phyloP scores from a whole-genome alignment of 768 basidiomycete genomes.

The Coprinopsis cinerea region DNA sequence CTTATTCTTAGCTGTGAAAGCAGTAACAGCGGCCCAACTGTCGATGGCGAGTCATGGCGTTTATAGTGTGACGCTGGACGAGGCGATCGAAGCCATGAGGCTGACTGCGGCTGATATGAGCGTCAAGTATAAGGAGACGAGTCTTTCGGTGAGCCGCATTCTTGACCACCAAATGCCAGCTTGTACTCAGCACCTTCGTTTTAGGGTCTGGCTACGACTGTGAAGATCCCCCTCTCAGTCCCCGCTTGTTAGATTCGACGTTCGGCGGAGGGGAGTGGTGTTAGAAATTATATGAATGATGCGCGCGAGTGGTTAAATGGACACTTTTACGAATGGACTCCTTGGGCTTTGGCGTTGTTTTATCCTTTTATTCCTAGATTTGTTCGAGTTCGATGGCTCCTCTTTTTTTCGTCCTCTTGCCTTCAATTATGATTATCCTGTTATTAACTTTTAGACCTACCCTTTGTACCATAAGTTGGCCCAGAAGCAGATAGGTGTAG shows the following conservation, averaged over 20 bases:
- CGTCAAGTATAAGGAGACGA: slow-evolving; percentile 93
- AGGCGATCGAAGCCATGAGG: slow-evolving; percentile 94
- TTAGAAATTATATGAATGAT: too few species aligned
- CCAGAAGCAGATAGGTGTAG: too few species aligned
- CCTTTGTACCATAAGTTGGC: too few species aligned
- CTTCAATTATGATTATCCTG: too few species aligned
- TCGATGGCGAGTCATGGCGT: slow-evolving; percentile 89
- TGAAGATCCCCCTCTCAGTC: slow-evolving; percentile 79
- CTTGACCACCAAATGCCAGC: slow-evolving; percentile 11
- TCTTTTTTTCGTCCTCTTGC: too few species aligned
- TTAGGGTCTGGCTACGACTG: slow-evolving; percentile 51
- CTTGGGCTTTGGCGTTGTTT: too few species aligned
- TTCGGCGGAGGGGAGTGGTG: too few species aligned
- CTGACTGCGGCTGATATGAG: slow-evolving; percentile 94
- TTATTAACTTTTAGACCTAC: too few species aligned
- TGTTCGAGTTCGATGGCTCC: too few species aligned
- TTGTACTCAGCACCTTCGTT: slow-evolving; percentile 1
- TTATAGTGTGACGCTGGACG: slow-evolving; percentile 84
- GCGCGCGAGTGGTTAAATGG: too few species aligned
- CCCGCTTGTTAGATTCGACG: slow-evolving; percentile 86
- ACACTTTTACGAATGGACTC: too few species aligned
- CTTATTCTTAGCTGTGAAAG: slow-evolving; percentile 68
- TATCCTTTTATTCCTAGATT: too few species aligned
- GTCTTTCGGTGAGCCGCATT: slow-evolving; percentile 67
- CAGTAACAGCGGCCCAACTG: slow-evolving; percentile 88